Evolutionary conservation across 208 protist genomes (phyloP).

Genomic region (Trypanosoma lewisi): DNA sequence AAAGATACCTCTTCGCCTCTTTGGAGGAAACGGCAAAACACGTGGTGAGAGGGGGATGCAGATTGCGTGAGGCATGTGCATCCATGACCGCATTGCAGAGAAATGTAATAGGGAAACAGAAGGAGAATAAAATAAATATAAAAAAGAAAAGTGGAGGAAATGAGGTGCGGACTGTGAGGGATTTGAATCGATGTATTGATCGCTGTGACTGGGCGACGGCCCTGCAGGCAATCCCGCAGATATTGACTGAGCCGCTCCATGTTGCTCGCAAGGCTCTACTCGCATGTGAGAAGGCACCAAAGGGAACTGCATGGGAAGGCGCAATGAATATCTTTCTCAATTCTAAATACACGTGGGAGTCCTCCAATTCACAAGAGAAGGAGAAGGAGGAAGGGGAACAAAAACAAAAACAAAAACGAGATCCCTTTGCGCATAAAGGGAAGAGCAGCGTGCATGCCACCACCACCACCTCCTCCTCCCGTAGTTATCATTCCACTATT

Average conservation of each 20-base stretch:
- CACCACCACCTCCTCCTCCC: no score
- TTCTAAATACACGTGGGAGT: conserved; percentile 14
- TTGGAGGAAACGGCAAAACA: background rate
- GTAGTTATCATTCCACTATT: conserved; percentile 3
- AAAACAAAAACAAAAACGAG: no score
- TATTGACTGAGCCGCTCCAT: conserved; percentile 31
- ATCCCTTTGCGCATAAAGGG: no score
- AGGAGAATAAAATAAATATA: background rate
- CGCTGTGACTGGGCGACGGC: conserved; percentile 51
- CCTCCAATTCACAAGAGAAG: no score
- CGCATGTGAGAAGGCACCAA: conserved; percentile 28
- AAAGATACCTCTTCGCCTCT: conserved; percentile 14
- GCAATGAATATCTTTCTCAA: conserved; percentile 23
- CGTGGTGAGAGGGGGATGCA: background rate
- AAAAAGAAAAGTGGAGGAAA: background rate
- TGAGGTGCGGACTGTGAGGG: conserved; percentile 1
- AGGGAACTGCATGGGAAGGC: conserved; percentile 24
- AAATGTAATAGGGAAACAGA: background rate
- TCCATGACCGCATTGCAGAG: conserved; percentile 7
- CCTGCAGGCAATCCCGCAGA: conserved; percentile 26
- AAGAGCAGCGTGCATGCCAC: no score
- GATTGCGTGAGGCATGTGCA: conserved; percentile 12
- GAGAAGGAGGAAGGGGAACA: no score
- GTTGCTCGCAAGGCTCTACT: conserved; percentile 40
- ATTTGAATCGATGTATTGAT: conserved; percentile 45